Conservation (phyloP, 345 rosid species). For the Hibiscus tridactylites region DNA sequence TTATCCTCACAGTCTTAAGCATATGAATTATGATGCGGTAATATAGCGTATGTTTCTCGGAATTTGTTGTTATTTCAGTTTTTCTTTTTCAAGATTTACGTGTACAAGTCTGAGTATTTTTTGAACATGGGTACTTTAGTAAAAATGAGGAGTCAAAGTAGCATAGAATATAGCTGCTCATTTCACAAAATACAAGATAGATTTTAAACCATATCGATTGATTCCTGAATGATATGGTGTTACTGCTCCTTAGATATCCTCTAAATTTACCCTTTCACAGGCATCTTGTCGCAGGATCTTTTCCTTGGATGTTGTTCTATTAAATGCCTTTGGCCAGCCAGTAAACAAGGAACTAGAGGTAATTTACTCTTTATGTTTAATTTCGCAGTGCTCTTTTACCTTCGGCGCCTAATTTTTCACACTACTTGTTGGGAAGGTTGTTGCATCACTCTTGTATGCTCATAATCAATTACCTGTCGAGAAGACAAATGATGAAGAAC, state of each 20-base stretch:
- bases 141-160: neutral
- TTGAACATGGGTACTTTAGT: neutral
- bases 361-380: neutral
- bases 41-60: neutral
- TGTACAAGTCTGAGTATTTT: neutral
- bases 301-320: constrained; percentile 63
- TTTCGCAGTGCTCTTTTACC: neutral
- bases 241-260: neutral
- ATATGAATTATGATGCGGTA: neutral
- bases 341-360: constrained; percentile 69
- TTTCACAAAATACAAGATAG: neutral
- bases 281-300: constrained; percentile 65
- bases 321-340: constrained; percentile 49
- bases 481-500: constrained; percentile 54
- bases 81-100: neutral
- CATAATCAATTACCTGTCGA: constrained; percentile 57
- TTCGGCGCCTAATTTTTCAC: constrained; percentile 4
- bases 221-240: neutral
- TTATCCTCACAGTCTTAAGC: neutral
- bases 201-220: neutral
- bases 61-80: neutral
- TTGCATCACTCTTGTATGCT: constrained; percentile 69
- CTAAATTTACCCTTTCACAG: constrained; percentile 25
- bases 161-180: neutral
- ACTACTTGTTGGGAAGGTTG: constrained; percentile 34